Base-by-base conservation (phyloP, 164 flowering plant species). In the Dillenia turbinata region DNA sequence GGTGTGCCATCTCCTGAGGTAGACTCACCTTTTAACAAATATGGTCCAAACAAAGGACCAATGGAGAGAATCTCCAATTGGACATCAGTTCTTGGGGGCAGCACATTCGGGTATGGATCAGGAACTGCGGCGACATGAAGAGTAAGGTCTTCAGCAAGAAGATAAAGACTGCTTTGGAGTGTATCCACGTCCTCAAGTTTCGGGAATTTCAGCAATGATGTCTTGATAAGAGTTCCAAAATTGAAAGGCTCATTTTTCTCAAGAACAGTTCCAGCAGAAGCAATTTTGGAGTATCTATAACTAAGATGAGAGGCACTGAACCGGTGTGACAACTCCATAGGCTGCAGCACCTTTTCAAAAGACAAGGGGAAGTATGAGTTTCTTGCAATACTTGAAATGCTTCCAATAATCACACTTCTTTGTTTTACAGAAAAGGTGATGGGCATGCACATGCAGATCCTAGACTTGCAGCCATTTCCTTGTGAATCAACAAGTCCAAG, bases 61-160 rank as follows among this genome's bases (percentile, higher is more conserved):
- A 92, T 61, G 1, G 96, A 84, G 47, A 90, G 62, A 51, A 92
- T 72, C 47, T 80, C 86, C 80, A 92, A 49, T 51, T 79, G 72
- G 53, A 90, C 13, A 50, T 61, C 61, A 46, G 73, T 74, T 71
- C 78, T 77, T 14, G 48, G n/a, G 8, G 65, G 19, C 16, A 17
- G 71, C 46, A 71, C 50, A 9, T 62, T 61, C 15, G 79, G 73
- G n/a, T 40, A 8, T 47, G 86, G 75, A 69, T 82, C 79, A 5
- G 85, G 75, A 44, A 76, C 49, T 3, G 82, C 88, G 49, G 83
- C 44, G 45, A 64, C 75, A 54, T 79, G 85, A 62, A 92, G 75
- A 9, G 89, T 77, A 66, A 92, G 88, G 59, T 90, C 96, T 73
- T 88, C 96, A 3, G 86, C 73, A 2, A 92, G 86, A 71, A 74